phyloP scores from a whole-genome alignment of 495 filamentous ascomycete species.

The Hyaloscypha finlandica region DNA sequence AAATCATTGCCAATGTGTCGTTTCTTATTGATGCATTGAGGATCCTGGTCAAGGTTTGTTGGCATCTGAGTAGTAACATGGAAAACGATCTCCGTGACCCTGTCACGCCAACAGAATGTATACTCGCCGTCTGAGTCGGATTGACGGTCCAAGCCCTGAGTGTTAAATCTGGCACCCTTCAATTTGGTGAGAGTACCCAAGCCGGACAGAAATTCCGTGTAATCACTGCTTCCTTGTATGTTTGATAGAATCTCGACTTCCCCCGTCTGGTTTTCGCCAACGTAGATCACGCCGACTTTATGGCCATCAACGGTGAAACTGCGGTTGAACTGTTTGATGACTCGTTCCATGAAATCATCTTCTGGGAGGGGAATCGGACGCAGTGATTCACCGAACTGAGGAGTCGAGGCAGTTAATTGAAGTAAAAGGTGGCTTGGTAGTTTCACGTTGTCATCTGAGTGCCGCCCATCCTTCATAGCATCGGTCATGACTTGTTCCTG shows the following conservation, averaged over 20 bases:
- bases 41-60: constrained; percentile 73
- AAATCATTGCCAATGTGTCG: constrained; percentile 96
- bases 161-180: constrained; percentile 83
- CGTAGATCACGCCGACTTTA: constrained; percentile 92
- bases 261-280: constrained; percentile 76
- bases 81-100: constrained; percentile 92
- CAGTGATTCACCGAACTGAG: constrained; percentile 54
- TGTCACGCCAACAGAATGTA: constrained; percentile 90
- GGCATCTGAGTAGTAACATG: constrained; percentile 98
- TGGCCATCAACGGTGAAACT: constrained; percentile 92
- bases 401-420: constrained; percentile 74
- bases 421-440: constrained; percentile 85
- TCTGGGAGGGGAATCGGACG: constrained; percentile 82
- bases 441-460: constrained; percentile 49
- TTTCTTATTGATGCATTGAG: constrained; percentile 81
- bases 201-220: constrained; percentile 76
- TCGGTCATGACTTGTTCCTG: constrained; percentile 58
- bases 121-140: constrained; percentile 79
- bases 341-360: constrained; percentile 75
- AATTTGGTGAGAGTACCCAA: constrained; percentile 80
- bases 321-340: constrained; percentile 79
- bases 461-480: constrained; percentile 44
- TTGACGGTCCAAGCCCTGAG: constrained; percentile 82
- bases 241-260: constrained; percentile 87
- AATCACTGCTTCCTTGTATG: constrained; percentile 78